These are phyloP conservation scores for Zygosaccharomyces kombuchaensis DNA, from an alignment of 805 yeast species.

Conservation along the genomic window DNA sequence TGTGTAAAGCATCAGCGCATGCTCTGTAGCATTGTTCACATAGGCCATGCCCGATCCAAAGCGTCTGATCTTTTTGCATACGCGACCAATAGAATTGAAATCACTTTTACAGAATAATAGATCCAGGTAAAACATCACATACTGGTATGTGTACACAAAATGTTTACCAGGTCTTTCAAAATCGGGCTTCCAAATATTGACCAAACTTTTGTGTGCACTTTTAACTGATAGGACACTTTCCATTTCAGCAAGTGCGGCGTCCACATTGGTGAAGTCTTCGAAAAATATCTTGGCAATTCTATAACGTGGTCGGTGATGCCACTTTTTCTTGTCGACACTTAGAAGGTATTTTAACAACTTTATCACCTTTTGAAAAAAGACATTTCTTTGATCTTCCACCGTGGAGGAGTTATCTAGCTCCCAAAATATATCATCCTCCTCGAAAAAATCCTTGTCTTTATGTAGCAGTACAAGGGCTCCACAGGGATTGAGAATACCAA, in stretches of 20 bases:
- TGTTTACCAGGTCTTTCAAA: constrained; percentile 90
- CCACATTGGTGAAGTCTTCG: constrained; percentile 49
- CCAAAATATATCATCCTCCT: constrained; percentile 24
- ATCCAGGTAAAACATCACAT: constrained; percentile 59
- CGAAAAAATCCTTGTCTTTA: constrained; percentile 35
- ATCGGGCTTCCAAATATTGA: constrained; percentile 92
- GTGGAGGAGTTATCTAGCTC: constrained; percentile 15
- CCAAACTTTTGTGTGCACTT: constrained; percentile 62
- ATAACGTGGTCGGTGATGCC: constrained; percentile 87
- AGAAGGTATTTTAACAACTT: constrained; percentile 45
- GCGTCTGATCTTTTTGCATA: constrained; percentile 72
- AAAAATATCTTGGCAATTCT: constrained; percentile 60
- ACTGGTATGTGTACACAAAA: constrained; percentile 69
- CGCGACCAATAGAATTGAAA: constrained; percentile 50
- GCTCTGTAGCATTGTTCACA: constrained; percentile 29
- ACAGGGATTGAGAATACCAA: constrained; percentile 33
- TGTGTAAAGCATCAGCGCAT: constrained; percentile 23
- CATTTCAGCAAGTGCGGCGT: constrained; percentile 62
- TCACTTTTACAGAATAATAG: constrained; percentile 53
- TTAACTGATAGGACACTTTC: constrained; percentile 58
- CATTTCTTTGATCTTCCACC: constrained; percentile 17
- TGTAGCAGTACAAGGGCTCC: constrained; percentile 41
- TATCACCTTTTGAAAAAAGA: constrained; percentile 41
- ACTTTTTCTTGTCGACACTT: constrained; percentile 67
- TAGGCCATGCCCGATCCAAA: constrained; percentile 70